phyloP scores from a whole-genome alignment of 345 rosid genomes.

The Carallia brachiata region DNA sequence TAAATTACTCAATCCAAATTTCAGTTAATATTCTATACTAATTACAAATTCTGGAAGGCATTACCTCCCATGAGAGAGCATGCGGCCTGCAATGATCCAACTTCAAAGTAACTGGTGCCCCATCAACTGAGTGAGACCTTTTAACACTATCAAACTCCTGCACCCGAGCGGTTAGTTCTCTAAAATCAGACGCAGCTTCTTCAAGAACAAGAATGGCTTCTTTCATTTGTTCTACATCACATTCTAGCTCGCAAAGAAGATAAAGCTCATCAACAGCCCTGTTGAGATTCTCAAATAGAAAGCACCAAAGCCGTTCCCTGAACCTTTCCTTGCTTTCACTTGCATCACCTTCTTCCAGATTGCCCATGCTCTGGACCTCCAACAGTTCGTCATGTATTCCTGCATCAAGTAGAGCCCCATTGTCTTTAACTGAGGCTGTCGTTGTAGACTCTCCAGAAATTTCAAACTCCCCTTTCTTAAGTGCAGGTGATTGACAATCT shows the following conservation, averaged over 20 bases:
- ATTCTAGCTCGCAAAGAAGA: constrained; percentile 74
- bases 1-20: background rate
- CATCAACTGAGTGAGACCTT: constrained; percentile 43
- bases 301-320: constrained; percentile 77
- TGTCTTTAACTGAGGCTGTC: constrained; percentile 18
- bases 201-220: constrained; percentile 78
- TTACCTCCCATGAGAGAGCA: constrained; percentile 87
- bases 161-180: constrained; percentile 53
- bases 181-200: constrained; percentile 72
- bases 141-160: constrained; percentile 62
- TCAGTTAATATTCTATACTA: background rate
- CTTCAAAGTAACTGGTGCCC: constrained; percentile 43
- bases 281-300: constrained; percentile 76
- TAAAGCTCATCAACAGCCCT: constrained; percentile 81
- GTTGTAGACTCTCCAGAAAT: constrained; percentile 20
- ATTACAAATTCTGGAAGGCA: constrained; percentile 14
- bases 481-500: constrained; percentile 23
- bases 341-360: constrained; percentile 42
- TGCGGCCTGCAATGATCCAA: constrained; percentile 76
- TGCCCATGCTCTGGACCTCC: constrained; percentile 30
- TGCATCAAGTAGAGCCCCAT: constrained; percentile 21
- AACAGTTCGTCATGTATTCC: constrained; percentile 14
- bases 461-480: constrained; percentile 29
- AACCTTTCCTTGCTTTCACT: constrained; percentile 78
- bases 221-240: constrained; percentile 71